Percentiles rank a stretch among this genome's conserved stretches.
phyloP scores from a whole-genome alignment of 768 basidiomycete genomes.

The Lentinula lateritia region DNA sequence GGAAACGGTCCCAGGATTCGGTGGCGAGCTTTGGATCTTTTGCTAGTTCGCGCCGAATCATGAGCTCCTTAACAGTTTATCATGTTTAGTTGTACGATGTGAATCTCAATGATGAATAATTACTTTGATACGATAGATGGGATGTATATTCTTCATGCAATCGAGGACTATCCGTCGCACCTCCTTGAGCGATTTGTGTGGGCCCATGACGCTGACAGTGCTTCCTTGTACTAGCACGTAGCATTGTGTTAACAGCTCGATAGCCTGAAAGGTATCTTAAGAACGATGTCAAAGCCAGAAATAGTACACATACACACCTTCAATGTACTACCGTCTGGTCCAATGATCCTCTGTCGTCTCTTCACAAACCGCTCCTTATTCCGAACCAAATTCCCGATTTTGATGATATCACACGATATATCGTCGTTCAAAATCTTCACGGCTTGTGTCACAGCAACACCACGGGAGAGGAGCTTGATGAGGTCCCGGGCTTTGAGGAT shows the following conservation, averaged over 20 bases:
- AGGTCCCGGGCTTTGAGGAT: conserved; percentile 94
- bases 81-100: no score
- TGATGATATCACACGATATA: conserved; percentile 94
- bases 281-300: neutral
- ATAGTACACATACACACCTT: conserved; percentile 53
- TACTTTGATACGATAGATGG: conserved; percentile 98
- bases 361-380: conserved; percentile 98
- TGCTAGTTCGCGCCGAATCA: conserved; percentile 96
- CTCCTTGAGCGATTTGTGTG: conserved; percentile 92
- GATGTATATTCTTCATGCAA: conserved; percentile 99
- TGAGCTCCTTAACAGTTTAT: conserved; percentile 66
- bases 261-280: conserved; percentile 54
- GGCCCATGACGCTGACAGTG: conserved; percentile 98
- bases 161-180: conserved; percentile 94
- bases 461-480: conserved; percentile 91
- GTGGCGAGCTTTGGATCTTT: conserved; percentile 95
- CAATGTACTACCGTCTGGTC: conserved; percentile 93
- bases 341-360: conserved; percentile 91
- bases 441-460: conserved; percentile 80
- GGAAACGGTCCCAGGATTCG: conserved; percentile 96
- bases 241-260: conserved; percentile 92
- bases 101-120: conserved; percentile 1
- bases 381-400: conserved; percentile 89
- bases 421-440: conserved; percentile 87
- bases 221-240: conserved; percentile 98